phyloP scores from a whole-genome alignment of 108 stramenopile species.

The Mayamaea pseudoterrestris region DNA sequence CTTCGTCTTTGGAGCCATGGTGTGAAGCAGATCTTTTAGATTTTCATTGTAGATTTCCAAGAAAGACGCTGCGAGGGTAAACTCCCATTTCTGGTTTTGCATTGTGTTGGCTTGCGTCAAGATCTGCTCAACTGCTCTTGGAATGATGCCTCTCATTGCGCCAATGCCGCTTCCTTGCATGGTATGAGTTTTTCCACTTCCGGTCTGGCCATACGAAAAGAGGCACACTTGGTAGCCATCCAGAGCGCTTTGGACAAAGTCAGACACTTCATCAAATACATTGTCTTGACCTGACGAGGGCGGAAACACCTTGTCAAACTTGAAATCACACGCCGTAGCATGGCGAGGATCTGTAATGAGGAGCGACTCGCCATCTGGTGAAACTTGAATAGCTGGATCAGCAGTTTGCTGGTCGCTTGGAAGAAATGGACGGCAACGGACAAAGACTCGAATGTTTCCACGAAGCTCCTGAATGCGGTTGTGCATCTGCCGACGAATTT shows the following conservation, averaged over 20 bases:
- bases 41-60: slow-evolving; percentile 99
- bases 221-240: slow-evolving; percentile 96
- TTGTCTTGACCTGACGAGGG: slow-evolving; percentile 81
- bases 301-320: slow-evolving; percentile 91
- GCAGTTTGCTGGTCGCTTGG: slow-evolving; percentile 48
- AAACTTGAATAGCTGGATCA: slow-evolving; percentile 30
- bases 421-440: slow-evolving; percentile 87
- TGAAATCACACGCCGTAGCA: slow-evolving; percentile 34
- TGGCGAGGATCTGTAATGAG: slow-evolving; percentile 33
- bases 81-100: slow-evolving; percentile 88
- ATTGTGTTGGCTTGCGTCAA: slow-evolving; percentile 62
- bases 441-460: slow-evolving; percentile 93
- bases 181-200: slow-evolving; percentile 89
- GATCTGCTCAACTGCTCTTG: slow-evolving; percentile 88
- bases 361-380: slow-evolving; percentile 41
- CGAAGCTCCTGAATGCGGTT: slow-evolving; percentile 90
- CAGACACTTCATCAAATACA: slow-evolving; percentile 90
- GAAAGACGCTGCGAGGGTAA: slow-evolving; percentile 87
- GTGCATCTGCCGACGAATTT: slow-evolving; percentile 77
- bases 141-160: slow-evolving; percentile 90
- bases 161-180: slow-evolving; percentile 89
- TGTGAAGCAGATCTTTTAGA: slow-evolving; percentile 84
- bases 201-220: slow-evolving; percentile 90
- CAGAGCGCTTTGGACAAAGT: slow-evolving; percentile 93
- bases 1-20: slow-evolving; percentile 19